phyloP scores from a whole-genome alignment of 164 flowering plant species.

The Berberis vulgaris region DNA sequence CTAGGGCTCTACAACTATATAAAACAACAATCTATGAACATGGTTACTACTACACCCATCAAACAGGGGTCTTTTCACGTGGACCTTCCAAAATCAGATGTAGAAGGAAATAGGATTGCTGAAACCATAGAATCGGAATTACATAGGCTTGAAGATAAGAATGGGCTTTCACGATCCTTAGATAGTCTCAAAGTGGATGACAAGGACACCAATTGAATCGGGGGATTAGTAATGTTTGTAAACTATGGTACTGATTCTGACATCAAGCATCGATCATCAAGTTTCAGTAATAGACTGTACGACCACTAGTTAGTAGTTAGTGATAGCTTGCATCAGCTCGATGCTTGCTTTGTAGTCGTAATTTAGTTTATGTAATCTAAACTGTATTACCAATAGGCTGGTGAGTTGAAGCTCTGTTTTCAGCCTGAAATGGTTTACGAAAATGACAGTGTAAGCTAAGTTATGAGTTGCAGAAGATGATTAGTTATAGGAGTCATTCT shows the following conservation, averaged over 20 bases:
- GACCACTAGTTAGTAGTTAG: neutral
- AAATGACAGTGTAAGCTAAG: too few relatives aligned
- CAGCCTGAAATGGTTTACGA: neutral
- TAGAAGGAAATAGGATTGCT: constrained; percentile 45
- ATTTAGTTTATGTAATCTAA: neutral
- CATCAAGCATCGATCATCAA: too few relatives aligned
- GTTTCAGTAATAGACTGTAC: too few relatives aligned
- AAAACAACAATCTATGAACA: constrained; percentile 36
- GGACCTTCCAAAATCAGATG: constrained; percentile 44
- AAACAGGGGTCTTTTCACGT: constrained; percentile 79
- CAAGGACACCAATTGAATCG: constrained; percentile 3
- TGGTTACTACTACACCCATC: constrained; percentile 21
- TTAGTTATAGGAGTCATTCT: too few relatives aligned
- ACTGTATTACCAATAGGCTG: neutral
- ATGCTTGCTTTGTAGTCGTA: neutral
- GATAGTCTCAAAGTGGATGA: constrained; percentile 15
- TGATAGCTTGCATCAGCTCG: neutral
- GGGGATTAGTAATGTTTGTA: neutral
- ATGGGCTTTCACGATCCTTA: constrained; percentile 14
- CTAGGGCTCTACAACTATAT: constrained; percentile 65
- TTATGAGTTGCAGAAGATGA: too few relatives aligned
- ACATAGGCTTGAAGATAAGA: constrained; percentile 26
- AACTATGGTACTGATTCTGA: neutral
- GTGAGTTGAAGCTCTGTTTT: neutral
- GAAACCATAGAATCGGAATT: constrained; percentile 60